Percentiles rank a stretch among this genome's conserved stretches.
These are phyloP conservation scores for Juglanconis sp. DNA, from an alignment of 2,329 filamentous ascomycete genomes.

Conservation along the genomic window DNA sequence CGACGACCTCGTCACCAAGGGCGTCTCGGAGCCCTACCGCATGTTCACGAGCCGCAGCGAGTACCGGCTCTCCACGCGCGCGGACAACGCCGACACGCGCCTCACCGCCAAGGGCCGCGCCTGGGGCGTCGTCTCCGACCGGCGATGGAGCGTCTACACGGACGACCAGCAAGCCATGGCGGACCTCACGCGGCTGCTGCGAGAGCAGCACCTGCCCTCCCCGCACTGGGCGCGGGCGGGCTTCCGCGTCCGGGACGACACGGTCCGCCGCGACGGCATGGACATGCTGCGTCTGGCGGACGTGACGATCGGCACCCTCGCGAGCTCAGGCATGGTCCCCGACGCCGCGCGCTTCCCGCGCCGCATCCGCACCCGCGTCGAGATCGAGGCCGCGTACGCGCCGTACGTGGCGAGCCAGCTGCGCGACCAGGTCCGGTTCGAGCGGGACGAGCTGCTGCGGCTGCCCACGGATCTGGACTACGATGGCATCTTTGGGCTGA, in stretches of 20 bases:
- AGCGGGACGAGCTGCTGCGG: constrained; percentile 70
- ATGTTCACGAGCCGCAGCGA: constrained; percentile 98
- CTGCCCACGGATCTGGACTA: constrained; percentile 79
- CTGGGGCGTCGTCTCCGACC: constrained; percentile 75
- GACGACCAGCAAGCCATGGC: constrained; percentile 65
- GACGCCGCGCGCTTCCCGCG: constrained; percentile 51
- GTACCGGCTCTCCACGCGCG: constrained; percentile 86
- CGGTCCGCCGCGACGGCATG: constrained; percentile 66
- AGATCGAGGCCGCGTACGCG: constrained; percentile 80
- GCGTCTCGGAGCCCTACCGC: constrained; percentile 92
- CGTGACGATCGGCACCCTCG: constrained; percentile 56
- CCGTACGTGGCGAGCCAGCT: constrained; percentile 78
- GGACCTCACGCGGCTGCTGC: constrained; percentile 61
- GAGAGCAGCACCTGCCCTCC: constrained; percentile 54
- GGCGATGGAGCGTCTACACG: constrained; percentile 69
- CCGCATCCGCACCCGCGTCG: constrained; percentile 65
- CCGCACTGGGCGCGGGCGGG: constrained; percentile 67
- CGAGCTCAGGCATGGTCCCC: constrained; percentile 47
- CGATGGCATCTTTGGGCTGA: constrained; percentile 67
- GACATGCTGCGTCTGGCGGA: constrained; percentile 72
- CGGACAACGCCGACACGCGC: constrained; percentile 89
- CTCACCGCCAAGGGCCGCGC: constrained; percentile 75
- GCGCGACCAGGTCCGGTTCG: constrained; percentile 62
- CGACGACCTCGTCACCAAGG: constrained; percentile 94
- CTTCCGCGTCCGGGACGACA: constrained; percentile 66